phyloP scores from a whole-genome alignment of 2,329 filamentous ascomycete genomes.

The Talaromyces sp. region DNA sequence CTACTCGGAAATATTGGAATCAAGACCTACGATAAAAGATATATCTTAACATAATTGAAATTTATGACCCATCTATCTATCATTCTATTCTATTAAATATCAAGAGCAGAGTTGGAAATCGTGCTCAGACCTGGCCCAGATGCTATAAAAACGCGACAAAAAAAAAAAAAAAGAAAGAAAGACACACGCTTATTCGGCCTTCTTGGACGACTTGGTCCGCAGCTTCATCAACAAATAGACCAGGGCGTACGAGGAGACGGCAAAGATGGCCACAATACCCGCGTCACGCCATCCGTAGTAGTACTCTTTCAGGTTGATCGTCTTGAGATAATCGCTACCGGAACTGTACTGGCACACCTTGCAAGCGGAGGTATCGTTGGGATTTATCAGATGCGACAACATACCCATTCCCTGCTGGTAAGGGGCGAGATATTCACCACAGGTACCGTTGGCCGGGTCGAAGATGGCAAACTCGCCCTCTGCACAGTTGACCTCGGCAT shows the following conservation, averaged over 20 bases:
- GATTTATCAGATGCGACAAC: slow-evolving; percentile 54
- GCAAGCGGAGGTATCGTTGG: slow-evolving; percentile 53
- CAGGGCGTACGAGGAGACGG: slow-evolving; percentile 49
- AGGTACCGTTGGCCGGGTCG: slow-evolving; percentile 46
- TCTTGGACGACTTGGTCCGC: slow-evolving; percentile 34
- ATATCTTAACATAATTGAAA: neutral
- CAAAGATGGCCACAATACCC: slow-evolving; percentile 56
- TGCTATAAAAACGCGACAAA: neutral
- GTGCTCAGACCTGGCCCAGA: neutral
- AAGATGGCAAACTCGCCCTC: slow-evolving; percentile 47
- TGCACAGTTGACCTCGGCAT: slow-evolving; percentile 43
- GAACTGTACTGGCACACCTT: slow-evolving; percentile 56
- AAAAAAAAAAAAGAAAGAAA: neutral
- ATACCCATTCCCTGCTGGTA: slow-evolving; percentile 48
- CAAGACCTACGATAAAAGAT: neutral
- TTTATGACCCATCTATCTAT: neutral
- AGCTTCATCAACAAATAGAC: slow-evolving; percentile 41
- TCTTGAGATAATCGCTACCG: slow-evolving; percentile 58
- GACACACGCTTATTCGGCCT: slow-evolving; percentile 20
- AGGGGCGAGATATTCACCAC: slow-evolving; percentile 51
- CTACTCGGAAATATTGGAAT: neutral
- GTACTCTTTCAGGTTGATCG: slow-evolving; percentile 57
- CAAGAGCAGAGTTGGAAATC: neutral
- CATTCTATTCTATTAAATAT: neutral
- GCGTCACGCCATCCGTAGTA: slow-evolving; percentile 65